Evolutionary conservation across 495 filamentous ascomycete species (phyloP).

Genomic region (Aspergillus saccharolyticus): DNA sequence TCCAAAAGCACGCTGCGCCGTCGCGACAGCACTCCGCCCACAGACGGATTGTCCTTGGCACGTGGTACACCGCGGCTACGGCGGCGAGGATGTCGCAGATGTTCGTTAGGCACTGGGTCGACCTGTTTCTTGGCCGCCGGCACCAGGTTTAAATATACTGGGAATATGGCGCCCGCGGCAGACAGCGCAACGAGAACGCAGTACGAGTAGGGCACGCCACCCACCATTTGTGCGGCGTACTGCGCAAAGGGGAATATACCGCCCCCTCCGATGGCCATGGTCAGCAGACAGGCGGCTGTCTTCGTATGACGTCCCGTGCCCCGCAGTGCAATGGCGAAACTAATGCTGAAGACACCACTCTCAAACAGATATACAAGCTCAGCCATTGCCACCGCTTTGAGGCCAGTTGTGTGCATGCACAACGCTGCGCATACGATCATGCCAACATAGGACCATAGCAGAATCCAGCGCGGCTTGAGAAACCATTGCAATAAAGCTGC

Average conservation of each 20-base stretch:
- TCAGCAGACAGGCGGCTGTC: constrained; percentile 48
- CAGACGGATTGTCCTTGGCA: constrained; percentile 33
- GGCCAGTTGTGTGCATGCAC: constrained; percentile 48
- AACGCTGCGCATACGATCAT: constrained; percentile 52
- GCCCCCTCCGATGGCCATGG: constrained; percentile 54
- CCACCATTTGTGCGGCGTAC: constrained; percentile 37
- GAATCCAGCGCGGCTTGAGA: constrained; percentile 59
- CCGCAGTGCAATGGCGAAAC: constrained; percentile 56
- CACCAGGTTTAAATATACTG: constrained; percentile 53
- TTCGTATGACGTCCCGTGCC: constrained; percentile 59
- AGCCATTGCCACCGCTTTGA: constrained; percentile 43
- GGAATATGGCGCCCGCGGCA: constrained; percentile 52
- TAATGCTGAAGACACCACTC: constrained; percentile 56
- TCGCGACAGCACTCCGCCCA: constrained; percentile 35
- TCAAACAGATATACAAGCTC: constrained; percentile 59
- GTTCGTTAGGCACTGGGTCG: constrained; percentile 50
- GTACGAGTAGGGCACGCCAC: constrained; percentile 45
- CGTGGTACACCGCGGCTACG: constrained; percentile 24
- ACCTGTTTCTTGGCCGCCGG: constrained; percentile 56
- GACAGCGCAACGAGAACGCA: constrained; percentile 56
- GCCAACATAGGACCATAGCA: constrained; percentile 51
- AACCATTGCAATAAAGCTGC: constrained; percentile 50
- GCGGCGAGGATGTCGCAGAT: constrained; percentile 34
- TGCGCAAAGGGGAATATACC: constrained; percentile 53
- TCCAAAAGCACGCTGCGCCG: constrained; percentile 35